Evolutionary conservation across 2,329 filamentous ascomycete genomes (phyloP).

Genomic region (Talaromyces sp.): DNA sequence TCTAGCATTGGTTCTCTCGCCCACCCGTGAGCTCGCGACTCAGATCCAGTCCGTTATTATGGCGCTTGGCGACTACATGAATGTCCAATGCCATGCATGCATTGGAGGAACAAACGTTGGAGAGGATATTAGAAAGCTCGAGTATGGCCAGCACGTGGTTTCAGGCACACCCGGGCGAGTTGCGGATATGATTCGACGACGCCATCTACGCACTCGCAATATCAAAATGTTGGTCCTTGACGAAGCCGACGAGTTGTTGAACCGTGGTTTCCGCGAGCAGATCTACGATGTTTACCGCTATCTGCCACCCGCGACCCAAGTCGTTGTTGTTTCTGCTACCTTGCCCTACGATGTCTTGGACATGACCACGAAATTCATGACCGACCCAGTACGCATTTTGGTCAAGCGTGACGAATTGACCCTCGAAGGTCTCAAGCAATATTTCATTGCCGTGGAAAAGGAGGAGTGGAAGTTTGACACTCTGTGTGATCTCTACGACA

Average conservation of each 20-base stretch:
- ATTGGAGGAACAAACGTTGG: slow-evolving; percentile 97
- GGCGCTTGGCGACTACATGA: slow-evolving; percentile 99
- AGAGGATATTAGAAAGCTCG: slow-evolving; percentile 94
- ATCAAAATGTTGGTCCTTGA: slow-evolving; percentile 78
- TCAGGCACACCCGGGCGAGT: slow-evolving; percentile 97
- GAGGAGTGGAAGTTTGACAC: slow-evolving; percentile 99
- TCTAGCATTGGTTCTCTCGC: slow-evolving; percentile 81
- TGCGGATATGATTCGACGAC: slow-evolving; percentile 74
- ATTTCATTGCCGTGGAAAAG: slow-evolving; percentile 98
- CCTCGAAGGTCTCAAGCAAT: slow-evolving; percentile 95
- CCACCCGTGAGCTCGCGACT: slow-evolving; percentile 91
- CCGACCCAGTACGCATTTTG: slow-evolving; percentile 89
- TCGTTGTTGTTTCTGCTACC: slow-evolving; percentile 96
- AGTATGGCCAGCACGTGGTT: slow-evolving; percentile 96
- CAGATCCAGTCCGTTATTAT: slow-evolving; percentile 99
- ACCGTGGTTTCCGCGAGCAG: slow-evolving; percentile 94
- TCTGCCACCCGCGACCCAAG: slow-evolving; percentile 91
- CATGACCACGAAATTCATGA: slow-evolving; percentile 99
- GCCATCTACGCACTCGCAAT: slow-evolving; percentile 66
- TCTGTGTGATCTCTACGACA: slow-evolving; percentile 97
- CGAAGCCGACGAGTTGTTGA: slow-evolving; percentile 74
- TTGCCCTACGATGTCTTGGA: slow-evolving; percentile 96
- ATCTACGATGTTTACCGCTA: slow-evolving; percentile 99
- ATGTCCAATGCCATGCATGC: slow-evolving; percentile 97
- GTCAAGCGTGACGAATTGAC: slow-evolving; percentile 99